These are phyloP conservation scores for Tylopilus sp. DNA, from an alignment of 768 basidiomycete species.

Conservation along the genomic window DNA sequence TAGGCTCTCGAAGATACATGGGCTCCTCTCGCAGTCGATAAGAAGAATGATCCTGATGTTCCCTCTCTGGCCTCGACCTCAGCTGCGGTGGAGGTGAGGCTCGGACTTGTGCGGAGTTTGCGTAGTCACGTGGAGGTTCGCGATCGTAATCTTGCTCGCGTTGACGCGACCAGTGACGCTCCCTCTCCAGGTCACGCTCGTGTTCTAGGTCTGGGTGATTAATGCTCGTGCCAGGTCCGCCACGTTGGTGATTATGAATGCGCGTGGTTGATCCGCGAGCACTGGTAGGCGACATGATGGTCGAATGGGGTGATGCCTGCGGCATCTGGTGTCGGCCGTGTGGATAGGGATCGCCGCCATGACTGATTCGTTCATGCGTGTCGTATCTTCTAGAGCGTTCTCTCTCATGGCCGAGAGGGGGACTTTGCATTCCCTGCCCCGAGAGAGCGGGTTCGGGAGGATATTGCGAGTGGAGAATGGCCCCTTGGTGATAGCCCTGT, in stretches of 20 bases:
- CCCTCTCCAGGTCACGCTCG: constrained; percentile 49
- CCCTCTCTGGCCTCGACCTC: constrained; percentile 35
- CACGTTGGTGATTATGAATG: constrained; percentile 62
- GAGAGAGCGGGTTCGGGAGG: constrained; percentile 42
- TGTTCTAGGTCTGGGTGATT: constrained; percentile 36
- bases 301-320: constrained; percentile 33
- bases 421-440: constrained; percentile 48
- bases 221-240: constrained; percentile 59
- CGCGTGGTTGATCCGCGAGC: constrained; percentile 37
- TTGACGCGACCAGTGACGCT: constrained; percentile 35
- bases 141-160: constrained; percentile 43
- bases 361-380: constrained; percentile 36
- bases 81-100: constrained; percentile 42
- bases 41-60: constrained; percentile 28
- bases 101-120: constrained; percentile 27
- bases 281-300: constrained; percentile 34
- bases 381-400: constrained; percentile 50
- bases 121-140: constrained; percentile 33
- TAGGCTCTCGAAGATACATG: constrained; percentile 29
- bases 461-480: constrained; percentile 42
- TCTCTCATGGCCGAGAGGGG: constrained; percentile 41
- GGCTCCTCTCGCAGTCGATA: constrained; percentile 30
- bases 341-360: constrained; percentile 34
- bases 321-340: constrained; percentile 30
- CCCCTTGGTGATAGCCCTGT: constrained; percentile 34